These are phyloP conservation scores for Suillus decipiens DNA, from an alignment of 768 basidiomycete species.

Conservation along the genomic window DNA sequence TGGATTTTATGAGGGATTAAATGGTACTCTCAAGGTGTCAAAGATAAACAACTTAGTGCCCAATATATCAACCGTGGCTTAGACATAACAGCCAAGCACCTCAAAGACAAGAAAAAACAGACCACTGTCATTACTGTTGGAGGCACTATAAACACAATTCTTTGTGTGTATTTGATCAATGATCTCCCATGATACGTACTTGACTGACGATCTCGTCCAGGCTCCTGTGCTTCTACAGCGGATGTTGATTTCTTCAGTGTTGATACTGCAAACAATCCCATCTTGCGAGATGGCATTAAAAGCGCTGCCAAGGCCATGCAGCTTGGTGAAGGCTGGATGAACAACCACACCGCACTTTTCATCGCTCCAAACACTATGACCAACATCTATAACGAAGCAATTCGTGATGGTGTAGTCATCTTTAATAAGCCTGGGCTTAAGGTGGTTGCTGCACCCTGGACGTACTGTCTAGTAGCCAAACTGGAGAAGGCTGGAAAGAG, in stretches of 20 bases:
- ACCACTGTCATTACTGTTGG: background rate
- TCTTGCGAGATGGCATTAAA: background rate
- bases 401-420: slow-evolving; percentile 15
- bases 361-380: background rate
- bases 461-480: slow-evolving; percentile 16
- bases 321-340: background rate
- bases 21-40: background rate
- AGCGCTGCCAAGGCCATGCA: background rate
- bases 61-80: background rate
- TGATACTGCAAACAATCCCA: background rate
- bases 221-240: background rate
- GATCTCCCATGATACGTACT: background rate
- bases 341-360: background rate
- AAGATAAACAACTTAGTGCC: background rate
- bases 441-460: slow-evolving; percentile 19
- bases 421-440: slow-evolving; percentile 16
- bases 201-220: background rate
- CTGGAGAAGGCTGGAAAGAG: slow-evolving; percentile 14
- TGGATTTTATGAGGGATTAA: background rate
- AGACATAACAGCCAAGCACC: background rate
- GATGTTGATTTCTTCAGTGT: slow-evolving; percentile 1
- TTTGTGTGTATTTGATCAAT: background rate
- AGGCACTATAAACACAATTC: background rate
- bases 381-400: slow-evolving; percentile 14
- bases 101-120: background rate